Base-by-base conservation (phyloP, 2,329 filamentous ascomycete genomes). In the Neofusicoccum cordaticola region DNA sequence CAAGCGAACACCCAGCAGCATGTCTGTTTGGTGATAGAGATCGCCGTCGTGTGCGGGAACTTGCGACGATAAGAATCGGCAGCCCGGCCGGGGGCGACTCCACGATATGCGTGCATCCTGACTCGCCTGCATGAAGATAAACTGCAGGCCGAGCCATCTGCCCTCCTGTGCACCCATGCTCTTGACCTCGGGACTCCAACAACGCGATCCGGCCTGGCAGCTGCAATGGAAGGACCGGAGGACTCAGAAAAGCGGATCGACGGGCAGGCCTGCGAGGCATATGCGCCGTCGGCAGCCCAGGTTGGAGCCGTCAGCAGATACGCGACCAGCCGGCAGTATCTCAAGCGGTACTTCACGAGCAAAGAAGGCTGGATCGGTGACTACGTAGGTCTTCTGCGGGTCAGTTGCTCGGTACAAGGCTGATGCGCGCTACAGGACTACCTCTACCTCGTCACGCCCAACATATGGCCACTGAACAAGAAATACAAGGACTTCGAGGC, bases 351-450 rank as follows among this genome's bases (percentile, higher is more conserved):
- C 22, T 42, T 45, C 53, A 57, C 53, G 2, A 57, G 53, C n/a
- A 57, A 19, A 9, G 75, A 77, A 67, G 75, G 77, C 2, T 79
- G 75, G 75, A 62, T 78, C 56, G 77, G 77, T 12, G 73, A 78
- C 69, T 78, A 79, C 70, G 77, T 78, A 68, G 31, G 68, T 64
- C 50, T 7, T 50, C n/a, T 42, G 8, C 27, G 9, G 34, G 19
- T 57, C 17, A 39, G 34, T 31, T 34, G 9, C 12, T 15, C 11
- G 6, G 37, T 19, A n/a, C 19, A 19, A 3, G n/a, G 4, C 37
- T 45, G 12, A 57, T 31, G 37, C 12, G 19, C 37, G 19, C 19
- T 41, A 1, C 37, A 79, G 73, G 77, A 79, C 66, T 74, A 77
- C 65, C 69, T 78, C 51, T 72, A 75, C 69, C 68, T 70, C 11